Evolutionary conservation across 768 basidiomycete genomes (phyloP).

Genomic region (Suillus discolor): DNA sequence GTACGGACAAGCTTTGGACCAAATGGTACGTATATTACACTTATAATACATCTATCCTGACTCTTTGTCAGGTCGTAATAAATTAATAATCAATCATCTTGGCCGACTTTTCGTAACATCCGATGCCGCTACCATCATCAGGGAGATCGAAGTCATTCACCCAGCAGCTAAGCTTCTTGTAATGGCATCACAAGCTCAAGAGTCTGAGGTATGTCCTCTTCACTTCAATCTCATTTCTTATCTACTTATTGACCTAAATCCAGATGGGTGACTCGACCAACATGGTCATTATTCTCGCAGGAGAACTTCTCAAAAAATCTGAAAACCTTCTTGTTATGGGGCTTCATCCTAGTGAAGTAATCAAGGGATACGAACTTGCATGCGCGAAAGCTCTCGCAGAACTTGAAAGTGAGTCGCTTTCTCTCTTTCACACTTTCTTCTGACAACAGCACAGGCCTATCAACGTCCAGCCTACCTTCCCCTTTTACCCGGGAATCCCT

Average conservation of each 20-base stretch:
- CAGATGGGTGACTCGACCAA: slow-evolving; percentile 99
- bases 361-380: slow-evolving; percentile 94
- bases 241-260: slow-evolving; percentile 11
- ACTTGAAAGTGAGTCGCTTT: slow-evolving; percentile 75
- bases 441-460: slow-evolving; percentile 54
- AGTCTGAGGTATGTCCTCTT: slow-evolving; percentile 70
- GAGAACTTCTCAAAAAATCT: slow-evolving; percentile 92
- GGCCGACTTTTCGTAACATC: slow-evolving; percentile 96
- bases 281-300: slow-evolving; percentile 91
- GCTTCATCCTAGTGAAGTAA: slow-evolving; percentile 94
- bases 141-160: slow-evolving; percentile 97
- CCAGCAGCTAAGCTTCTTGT: slow-evolving; percentile 99
- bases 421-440: slow-evolving; percentile 12
- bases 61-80: slow-evolving; percentile 76
- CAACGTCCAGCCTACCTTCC: slow-evolving; percentile 66
- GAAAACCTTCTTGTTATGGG: slow-evolving; percentile 95
- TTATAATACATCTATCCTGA: slow-evolving; percentile 1
- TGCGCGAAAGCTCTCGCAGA: slow-evolving; percentile 81
- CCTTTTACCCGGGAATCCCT: slow-evolving; percentile 75
- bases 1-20: slow-evolving; percentile 97
- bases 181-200: slow-evolving; percentile 97
- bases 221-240: slow-evolving; percentile 2
- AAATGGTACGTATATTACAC: slow-evolving; percentile 64
- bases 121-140: slow-evolving; percentile 98
- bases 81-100: slow-evolving; percentile 96